Percentiles rank a stretch among this genome's conserved stretches.
Conservation (phyloP, 495 filamentous ascomycete genomes). For the Schizothecium vesticola region DNA sequence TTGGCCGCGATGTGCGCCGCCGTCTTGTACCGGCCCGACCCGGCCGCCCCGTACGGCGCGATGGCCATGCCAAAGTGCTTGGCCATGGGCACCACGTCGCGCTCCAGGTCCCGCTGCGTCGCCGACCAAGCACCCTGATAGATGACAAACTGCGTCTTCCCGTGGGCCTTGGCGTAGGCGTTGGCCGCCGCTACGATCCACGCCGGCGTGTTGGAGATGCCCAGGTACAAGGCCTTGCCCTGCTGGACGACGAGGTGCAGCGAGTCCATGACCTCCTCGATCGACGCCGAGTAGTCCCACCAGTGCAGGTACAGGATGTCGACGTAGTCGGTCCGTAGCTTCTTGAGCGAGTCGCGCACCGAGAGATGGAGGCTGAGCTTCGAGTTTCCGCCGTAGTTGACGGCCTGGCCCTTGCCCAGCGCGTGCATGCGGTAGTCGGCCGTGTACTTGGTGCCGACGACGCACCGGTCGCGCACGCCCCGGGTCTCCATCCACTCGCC, state of each 20-base stretch:
- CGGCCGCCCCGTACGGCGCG: conserved; percentile 52
- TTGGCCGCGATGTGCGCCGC: conserved; percentile 33
- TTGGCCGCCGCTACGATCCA: conserved; percentile 60
- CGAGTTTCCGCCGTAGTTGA: conserved; percentile 49
- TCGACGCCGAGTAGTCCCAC: conserved; percentile 56
- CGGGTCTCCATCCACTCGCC: background rate
- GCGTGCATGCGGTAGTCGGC: conserved; percentile 33
- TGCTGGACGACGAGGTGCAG: conserved; percentile 51
- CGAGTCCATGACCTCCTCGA: conserved; percentile 57
- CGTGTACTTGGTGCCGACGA: conserved; percentile 70
- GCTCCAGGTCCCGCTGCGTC: conserved; percentile 48
- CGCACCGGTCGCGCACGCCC: conserved; percentile 17
- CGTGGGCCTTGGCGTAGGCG: conserved; percentile 53
- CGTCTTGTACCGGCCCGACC: conserved; percentile 50
- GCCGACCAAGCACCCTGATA: conserved; percentile 64
- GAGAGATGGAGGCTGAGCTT: conserved; percentile 49
- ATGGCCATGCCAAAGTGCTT: conserved; percentile 53
- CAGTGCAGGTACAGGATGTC: conserved; percentile 61
- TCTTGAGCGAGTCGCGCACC: conserved; percentile 51
- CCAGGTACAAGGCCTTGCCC: conserved; percentile 60
- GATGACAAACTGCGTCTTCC: conserved; percentile 56
- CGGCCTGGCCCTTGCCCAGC: conserved; percentile 15
- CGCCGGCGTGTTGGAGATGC: conserved; percentile 57
- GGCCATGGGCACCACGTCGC: conserved; percentile 54
- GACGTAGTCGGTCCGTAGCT: conserved; percentile 60